Evolutionary conservation across 2,329 filamentous ascomycete species (phyloP).

Genomic region (Nemania bipapillata): DNA sequence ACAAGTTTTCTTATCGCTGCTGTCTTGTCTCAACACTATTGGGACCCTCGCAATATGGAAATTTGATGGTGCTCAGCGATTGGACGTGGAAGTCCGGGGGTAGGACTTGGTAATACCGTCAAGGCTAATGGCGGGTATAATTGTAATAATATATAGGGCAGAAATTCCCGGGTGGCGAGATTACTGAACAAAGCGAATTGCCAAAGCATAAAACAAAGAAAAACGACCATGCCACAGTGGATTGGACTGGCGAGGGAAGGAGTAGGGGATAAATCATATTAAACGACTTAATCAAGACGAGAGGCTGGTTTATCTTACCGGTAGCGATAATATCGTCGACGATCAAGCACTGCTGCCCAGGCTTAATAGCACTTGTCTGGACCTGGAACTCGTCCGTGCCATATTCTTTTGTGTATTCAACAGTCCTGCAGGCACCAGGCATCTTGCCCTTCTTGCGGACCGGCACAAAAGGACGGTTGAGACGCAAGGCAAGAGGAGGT

Average conservation of each 20-base stretch:
- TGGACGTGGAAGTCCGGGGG: background rate
- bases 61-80: slow-evolving; percentile 3
- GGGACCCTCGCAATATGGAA: background rate
- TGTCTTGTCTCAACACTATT: background rate
- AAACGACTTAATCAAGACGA: slow-evolving; percentile 28
- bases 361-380: slow-evolving; percentile 84
- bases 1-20: background rate
- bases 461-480: slow-evolving; percentile 88
- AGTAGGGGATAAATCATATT: background rate
- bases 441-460: slow-evolving; percentile 97
- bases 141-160: background rate
- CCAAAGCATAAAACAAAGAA: slow-evolving; percentile 4
- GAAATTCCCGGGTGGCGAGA: background rate
- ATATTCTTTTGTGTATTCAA: slow-evolving; percentile 94
- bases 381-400: slow-evolving; percentile 96
- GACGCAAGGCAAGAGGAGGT: slow-evolving; percentile 82
- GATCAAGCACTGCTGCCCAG: slow-evolving; percentile 88
- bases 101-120: background rate
- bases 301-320: slow-evolving; percentile 67
- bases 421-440: slow-evolving; percentile 86
- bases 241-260: background rate
- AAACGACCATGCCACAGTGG: background rate
- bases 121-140: slow-evolving; percentile 3
- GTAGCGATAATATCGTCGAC: slow-evolving; percentile 99
- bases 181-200: background rate